Percentiles rank a stretch among this genome's conserved stretches.
phyloP scores from a whole-genome alignment of 306 rosid species.

The Medicago lupulina region DNA sequence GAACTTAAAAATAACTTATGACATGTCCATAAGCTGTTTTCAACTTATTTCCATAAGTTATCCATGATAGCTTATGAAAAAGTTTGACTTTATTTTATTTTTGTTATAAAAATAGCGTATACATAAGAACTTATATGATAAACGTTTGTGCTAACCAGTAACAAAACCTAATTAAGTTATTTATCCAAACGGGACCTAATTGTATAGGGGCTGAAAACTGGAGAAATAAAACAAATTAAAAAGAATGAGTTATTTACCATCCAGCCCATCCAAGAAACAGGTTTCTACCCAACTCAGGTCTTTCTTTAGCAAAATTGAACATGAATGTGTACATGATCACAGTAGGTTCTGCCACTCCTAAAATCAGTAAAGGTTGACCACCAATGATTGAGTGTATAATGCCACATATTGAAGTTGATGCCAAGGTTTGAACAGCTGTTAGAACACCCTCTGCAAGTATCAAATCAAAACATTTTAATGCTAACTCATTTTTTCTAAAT shows the following conservation, averaged over 20 bases:
- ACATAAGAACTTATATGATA: background rate
- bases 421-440: slow-evolving; percentile 95
- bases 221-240: background rate
- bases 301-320: slow-evolving; percentile 90
- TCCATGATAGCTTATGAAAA: background rate
- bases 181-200: background rate
- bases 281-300: slow-evolving; percentile 71
- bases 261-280: slow-evolving; percentile 91
- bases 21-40: background rate
- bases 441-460: slow-evolving; percentile 71
- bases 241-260: slow-evolving; percentile 58
- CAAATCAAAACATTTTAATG: slow-evolving; percentile 5
- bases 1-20: background rate
- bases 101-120: background rate
- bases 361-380: slow-evolving; percentile 89
- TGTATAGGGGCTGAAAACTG: background rate
- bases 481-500: background rate
- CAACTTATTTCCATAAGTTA: background rate
- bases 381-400: slow-evolving; percentile 87
- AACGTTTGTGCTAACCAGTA: background rate
- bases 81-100: background rate
- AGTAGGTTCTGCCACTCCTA: slow-evolving; percentile 99
- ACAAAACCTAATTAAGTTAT: background rate
- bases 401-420: slow-evolving; percentile 86
- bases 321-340: slow-evolving; percentile 96